Percentiles rank a stretch among this genome's conserved stretches.
phyloP scores from a whole-genome alignment of 225 moss, liverwort and hornwort genomes.

The Bryoerythrophyllum caledonicum region DNA sequence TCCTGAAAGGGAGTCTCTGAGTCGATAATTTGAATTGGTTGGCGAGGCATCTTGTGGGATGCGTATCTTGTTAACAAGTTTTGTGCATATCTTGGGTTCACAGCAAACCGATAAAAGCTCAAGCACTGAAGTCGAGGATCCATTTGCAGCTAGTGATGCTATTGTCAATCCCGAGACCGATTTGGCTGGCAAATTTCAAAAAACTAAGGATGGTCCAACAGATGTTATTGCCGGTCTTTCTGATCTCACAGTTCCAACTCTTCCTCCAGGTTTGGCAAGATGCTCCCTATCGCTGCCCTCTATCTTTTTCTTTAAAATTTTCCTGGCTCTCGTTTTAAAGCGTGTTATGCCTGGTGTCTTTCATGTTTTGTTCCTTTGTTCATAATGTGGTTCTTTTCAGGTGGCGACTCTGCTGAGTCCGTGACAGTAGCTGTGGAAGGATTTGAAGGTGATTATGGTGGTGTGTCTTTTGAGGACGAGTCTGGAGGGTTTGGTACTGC shows the following conservation, averaged over 20 bases:
- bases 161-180: constrained; percentile 88
- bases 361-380: constrained; percentile 21
- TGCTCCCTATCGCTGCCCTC: constrained; percentile 5
- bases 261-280: constrained; percentile 55
- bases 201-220: constrained; percentile 73
- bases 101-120: constrained; percentile 74
- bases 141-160: constrained; percentile 97
- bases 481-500: constrained; percentile 97
- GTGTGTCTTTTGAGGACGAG: constrained; percentile 91
- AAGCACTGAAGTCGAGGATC: constrained; percentile 75
- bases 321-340: not conserved
- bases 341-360: not conserved
- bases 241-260: constrained; percentile 79
- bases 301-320: constrained; percentile 9
- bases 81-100: constrained; percentile 27
- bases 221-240: constrained; percentile 93
- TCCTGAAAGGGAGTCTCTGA: not conserved
- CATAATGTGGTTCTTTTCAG: constrained; percentile 38
- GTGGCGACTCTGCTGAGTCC: constrained; percentile 61
- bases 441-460: constrained; percentile 98
- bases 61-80: constrained; percentile 10
- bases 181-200: constrained; percentile 90
- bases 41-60: constrained; percentile 4
- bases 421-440: constrained; percentile 78
- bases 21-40: constrained; percentile 6